Conservation (phyloP, 1,284 basidiomycete species). For the Waitea zeae region DNA sequence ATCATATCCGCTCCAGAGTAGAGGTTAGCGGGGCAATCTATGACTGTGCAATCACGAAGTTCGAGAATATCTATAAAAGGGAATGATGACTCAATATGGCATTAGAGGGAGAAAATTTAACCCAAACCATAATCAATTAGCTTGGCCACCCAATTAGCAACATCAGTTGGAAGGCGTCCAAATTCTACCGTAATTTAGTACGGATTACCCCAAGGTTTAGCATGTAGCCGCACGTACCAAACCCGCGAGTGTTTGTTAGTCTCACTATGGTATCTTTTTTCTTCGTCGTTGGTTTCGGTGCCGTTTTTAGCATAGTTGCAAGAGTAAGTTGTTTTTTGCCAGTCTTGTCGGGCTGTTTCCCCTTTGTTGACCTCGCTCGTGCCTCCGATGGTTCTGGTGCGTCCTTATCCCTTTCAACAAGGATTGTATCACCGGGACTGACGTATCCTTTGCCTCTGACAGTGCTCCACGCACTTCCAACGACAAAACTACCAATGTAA, state of each 20-base stretch:
- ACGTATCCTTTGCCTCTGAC: slow-evolving; percentile 57
- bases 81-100: background rate
- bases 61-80: slow-evolving; percentile 34
- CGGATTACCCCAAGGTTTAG: no score
- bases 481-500: slow-evolving; percentile 55
- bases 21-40: slow-evolving; percentile 50
- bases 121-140: slow-evolving; percentile 50
- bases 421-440: slow-evolving; percentile 41
- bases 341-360: slow-evolving; percentile 9
- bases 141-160: slow-evolving; percentile 51
- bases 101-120: background rate
- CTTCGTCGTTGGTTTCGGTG: slow-evolving; percentile 30
- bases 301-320: slow-evolving; percentile 44
- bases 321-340: slow-evolving; percentile 45
- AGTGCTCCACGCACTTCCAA: slow-evolving; percentile 70
- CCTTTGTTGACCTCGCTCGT: background rate
- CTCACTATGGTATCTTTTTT: slow-evolving; percentile 52
- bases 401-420: slow-evolving; percentile 34
- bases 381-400: slow-evolving; percentile 8
- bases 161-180: slow-evolving; percentile 50
- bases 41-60: slow-evolving; percentile 42
- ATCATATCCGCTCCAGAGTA: slow-evolving; percentile 54
- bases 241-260: slow-evolving; percentile 43
- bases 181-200: no score
- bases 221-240: no score